These are phyloP conservation scores for Conoideocrella luteorostrata DNA, from an alignment of 2,329 filamentous ascomycete species.

Conservation along the genomic window DNA sequence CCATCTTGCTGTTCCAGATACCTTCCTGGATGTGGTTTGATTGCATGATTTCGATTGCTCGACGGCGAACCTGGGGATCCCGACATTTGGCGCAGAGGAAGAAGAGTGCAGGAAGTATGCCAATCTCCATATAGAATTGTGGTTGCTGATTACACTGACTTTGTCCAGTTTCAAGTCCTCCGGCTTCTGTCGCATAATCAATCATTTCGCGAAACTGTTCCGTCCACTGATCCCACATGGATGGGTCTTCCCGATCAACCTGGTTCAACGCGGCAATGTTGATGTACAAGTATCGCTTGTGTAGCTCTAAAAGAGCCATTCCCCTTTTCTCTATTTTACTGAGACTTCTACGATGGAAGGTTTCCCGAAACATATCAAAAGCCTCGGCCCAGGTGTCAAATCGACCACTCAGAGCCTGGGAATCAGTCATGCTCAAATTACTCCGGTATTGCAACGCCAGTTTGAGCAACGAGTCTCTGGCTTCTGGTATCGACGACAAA, in stretches of 20 bases:
- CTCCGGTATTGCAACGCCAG: conserved; percentile 5
- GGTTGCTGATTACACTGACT: neutral
- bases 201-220: conserved; percentile 8
- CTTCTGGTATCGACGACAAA: conserved; percentile 6
- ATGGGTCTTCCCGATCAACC: conserved; percentile 4
- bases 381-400: conserved; percentile 3
- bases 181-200: conserved; percentile 3
- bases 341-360: neutral
- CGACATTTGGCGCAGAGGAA: conserved; percentile 5
- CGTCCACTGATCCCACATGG: conserved; percentile 6
- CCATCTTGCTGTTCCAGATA: conserved; percentile 8
- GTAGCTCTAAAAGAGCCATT: conserved; percentile 6
- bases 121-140: conserved; percentile 7
- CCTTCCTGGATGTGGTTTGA: conserved; percentile 6
- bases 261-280: conserved; percentile 7
- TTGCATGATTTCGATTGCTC: conserved; percentile 5
- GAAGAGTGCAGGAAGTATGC: conserved; percentile 6
- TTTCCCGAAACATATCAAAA: conserved; percentile 5
- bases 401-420: neutral
- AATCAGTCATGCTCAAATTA: neutral
- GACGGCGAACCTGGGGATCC: conserved; percentile 5
- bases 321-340: conserved; percentile 2
- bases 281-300: conserved; percentile 7
- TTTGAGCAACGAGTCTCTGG: conserved; percentile 3
- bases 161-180: neutral